These are phyloP conservation scores for Terfezia claveryi DNA, from an alignment of 495 filamentous ascomycete genomes.

Conservation along the genomic window DNA sequence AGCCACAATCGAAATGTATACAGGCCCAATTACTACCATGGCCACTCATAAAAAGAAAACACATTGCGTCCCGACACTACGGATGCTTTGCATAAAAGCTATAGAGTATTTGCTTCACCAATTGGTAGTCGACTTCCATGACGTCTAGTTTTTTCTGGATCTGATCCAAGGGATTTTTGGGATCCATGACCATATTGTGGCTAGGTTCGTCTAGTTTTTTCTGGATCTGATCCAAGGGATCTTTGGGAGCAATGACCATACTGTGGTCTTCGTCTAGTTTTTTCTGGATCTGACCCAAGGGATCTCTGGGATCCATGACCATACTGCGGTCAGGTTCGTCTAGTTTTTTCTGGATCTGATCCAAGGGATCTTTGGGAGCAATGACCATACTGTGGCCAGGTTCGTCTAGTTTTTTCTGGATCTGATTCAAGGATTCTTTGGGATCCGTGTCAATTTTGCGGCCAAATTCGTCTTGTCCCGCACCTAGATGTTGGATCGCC, in stretches of 20 bases:
- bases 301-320: conserved; percentile 37
- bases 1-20: too few species aligned
- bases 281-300: conserved; percentile 42
- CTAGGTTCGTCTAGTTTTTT: conserved; percentile 61
- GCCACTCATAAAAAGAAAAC: too few species aligned
- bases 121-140: conserved; percentile 56
- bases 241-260: conserved; percentile 37
- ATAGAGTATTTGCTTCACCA: conserved; percentile 47
- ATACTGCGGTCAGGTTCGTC: conserved; percentile 42
- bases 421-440: conserved; percentile 39
- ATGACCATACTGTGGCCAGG: conserved; percentile 40
- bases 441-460: conserved; percentile 37
- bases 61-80: too few species aligned
- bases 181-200: conserved; percentile 35
- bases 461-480: conserved; percentile 69
- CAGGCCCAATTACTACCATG: too few species aligned
- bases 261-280: conserved; percentile 45
- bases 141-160: conserved; percentile 46
- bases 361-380: conserved; percentile 41
- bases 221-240: conserved; percentile 44
- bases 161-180: conserved; percentile 38
- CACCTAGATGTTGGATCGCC: conserved; percentile 86
- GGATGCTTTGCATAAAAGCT: conserved; percentile 39
- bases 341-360: conserved; percentile 46
- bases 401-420: conserved; percentile 45